phyloP scores from a whole-genome alignment of 2,329 filamentous ascomycete species.

The Pseudogymnoascus sp. region DNA sequence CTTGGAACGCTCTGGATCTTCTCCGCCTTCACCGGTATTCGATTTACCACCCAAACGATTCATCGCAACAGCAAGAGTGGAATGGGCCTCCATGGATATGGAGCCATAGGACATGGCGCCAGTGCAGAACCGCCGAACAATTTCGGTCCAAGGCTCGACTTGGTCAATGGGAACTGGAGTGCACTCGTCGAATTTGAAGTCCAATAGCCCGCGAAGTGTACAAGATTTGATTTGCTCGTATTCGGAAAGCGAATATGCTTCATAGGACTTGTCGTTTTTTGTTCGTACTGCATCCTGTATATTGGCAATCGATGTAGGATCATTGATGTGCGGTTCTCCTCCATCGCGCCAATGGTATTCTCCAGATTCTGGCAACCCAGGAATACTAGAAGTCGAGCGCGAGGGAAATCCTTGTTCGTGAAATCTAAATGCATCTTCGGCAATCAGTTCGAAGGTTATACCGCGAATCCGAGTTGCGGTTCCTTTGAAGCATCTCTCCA shows the following conservation, averaged over 20 bases:
- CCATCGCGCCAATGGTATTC: constrained; percentile 99
- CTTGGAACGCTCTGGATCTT: constrained; percentile 84
- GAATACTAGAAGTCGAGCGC: constrained; percentile 64
- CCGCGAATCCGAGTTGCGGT: constrained; percentile 92
- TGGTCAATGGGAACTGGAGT: constrained; percentile 86
- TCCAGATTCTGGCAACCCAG: constrained; percentile 81
- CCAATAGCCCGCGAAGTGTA: constrained; percentile 84
- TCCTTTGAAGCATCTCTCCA: constrained; percentile 89
- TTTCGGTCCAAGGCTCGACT: constrained; percentile 96
- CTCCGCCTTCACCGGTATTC: constrained; percentile 95
- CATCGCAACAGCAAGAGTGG: constrained; percentile 91
- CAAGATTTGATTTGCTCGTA: constrained; percentile 97
- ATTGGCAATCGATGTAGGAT: constrained; percentile 89
- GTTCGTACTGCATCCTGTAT: constrained; percentile 93
- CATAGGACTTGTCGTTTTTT: constrained; percentile 98
- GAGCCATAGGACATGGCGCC: constrained; percentile 98
- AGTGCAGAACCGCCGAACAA: constrained; percentile 91
- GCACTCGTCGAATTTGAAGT: constrained; percentile 89
- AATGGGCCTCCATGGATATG: constrained; percentile 97
- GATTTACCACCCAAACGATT: constrained; percentile 94
- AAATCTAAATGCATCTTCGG: constrained; percentile 87
- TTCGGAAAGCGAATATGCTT: constrained; percentile 86
- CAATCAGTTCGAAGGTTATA: constrained; percentile 87
- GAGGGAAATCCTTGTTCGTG: constrained; percentile 90
- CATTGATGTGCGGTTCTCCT: constrained; percentile 90